Base-by-base conservation (phyloP, 2,329 filamentous ascomycete genomes). In the Clarireedia hainanense region DNA sequence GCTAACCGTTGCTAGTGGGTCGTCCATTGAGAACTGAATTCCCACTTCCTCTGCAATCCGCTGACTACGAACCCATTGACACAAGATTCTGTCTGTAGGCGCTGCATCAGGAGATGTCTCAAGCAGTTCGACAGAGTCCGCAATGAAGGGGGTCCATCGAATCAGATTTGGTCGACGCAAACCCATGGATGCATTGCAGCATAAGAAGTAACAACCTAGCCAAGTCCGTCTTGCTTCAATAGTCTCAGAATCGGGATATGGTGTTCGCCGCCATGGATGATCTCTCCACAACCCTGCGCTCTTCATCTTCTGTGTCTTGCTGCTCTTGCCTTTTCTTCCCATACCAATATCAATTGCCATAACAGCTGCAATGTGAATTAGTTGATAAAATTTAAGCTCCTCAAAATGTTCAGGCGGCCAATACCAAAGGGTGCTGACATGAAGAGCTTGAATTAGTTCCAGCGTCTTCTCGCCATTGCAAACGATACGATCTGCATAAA, bases 1-100 rank as follows among this genome's bases (percentile, higher is more conserved):
- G 58, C 72, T 75, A 7, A 81, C 73, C 52, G 72, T 64, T 5
- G 67, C 66, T 26, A 53, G 48, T n/a, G 68, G 65, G 54, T 70
- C 68, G 60, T 70, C 69, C 76, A 82, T 80, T 45, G 75, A 74
- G 60, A 83, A 83, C 46, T 79, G 74, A 20, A 75, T 71, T 2
- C 76, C 77, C 37, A 82, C 75, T 59, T 81, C 77, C 61, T 83
- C 80, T 37, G 76, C 78, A 59, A 83, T 75, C 48, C 73, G 71
- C 47, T 75, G 71, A 43, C 74, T 66, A 23, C 70, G 69, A 1
- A 72, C 70, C 72, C 71, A 75, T 42, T 73, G 71, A 20, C 71
- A 72, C 14, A 77, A 62, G 1, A 63, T 58, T 39, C 66, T 69
- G 59, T 77, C 75, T n/a, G 71, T 67, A 9, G 69, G 64, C 14